Evolutionary conservation across 768 basidiomycete genomes (phyloP).

Genomic region (Saitozyma podzolica): DNA sequence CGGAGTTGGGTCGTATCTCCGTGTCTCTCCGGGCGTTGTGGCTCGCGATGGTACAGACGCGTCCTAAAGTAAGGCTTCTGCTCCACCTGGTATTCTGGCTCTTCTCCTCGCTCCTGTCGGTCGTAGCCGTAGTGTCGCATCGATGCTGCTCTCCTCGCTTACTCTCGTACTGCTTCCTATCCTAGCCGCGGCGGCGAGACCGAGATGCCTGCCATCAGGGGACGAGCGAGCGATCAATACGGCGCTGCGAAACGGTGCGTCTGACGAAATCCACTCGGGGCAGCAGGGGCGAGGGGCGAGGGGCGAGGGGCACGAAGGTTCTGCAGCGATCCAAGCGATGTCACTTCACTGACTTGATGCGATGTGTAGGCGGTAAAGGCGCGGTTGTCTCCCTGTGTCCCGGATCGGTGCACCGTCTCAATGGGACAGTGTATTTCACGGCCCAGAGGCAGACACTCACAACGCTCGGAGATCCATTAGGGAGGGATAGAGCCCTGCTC

Average conservation of each 20-base stretch:
- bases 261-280: too few species aligned
- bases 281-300: too few species aligned
- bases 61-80: too few species aligned
- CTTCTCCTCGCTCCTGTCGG: too few species aligned
- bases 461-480: conserved; percentile 48
- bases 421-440: conserved; percentile 46
- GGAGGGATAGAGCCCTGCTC: conserved; percentile 43
- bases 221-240: conserved; percentile 33
- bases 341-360: neutral
- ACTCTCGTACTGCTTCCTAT: too few species aligned
- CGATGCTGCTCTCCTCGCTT: too few species aligned
- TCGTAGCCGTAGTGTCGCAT: too few species aligned
- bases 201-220: conserved; percentile 31
- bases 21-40: too few species aligned
- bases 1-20: too few species aligned
- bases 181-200: neutral
- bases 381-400: conserved; percentile 49
- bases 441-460: conserved; percentile 48
- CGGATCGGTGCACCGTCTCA: conserved; percentile 48
- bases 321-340: neutral
- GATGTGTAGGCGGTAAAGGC: conserved; percentile 37
- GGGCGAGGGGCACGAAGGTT: too few species aligned
- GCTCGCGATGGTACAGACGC: too few species aligned
- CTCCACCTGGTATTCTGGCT: too few species aligned
- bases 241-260: conserved; percentile 32